Conservation (phyloP, 2,329 filamentous ascomycete genomes). For the Bipolaris cookei region DNA sequence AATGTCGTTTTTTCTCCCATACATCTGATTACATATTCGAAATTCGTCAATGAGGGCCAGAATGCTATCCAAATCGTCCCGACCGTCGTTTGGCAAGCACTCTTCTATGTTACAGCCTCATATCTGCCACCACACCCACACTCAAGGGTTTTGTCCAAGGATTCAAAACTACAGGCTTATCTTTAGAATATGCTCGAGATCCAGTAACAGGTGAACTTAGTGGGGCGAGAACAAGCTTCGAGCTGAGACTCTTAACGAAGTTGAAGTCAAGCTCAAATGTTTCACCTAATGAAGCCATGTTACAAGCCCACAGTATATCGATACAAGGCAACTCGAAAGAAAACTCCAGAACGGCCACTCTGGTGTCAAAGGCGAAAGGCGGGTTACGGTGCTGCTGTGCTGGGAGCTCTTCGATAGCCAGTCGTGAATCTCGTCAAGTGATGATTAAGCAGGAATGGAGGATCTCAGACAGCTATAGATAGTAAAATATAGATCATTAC, state of each 20-base stretch:
- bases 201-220: neutral
- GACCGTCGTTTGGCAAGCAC: constrained; percentile 11
- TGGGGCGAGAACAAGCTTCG: neutral
- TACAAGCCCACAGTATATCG: neutral
- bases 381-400: neutral
- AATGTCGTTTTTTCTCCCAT: constrained; percentile 10
- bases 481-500: neutral
- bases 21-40: constrained; percentile 3
- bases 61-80: constrained; percentile 8
- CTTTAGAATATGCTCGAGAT: constrained; percentile 3
- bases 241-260: neutral
- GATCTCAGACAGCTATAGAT: neutral
- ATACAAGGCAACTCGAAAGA: neutral
- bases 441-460: constrained; percentile 8
- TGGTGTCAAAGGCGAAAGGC: neutral
- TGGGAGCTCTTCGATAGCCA: constrained; percentile 9
- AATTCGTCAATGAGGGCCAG: neutral
- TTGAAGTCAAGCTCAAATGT: neutral
- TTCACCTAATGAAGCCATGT: neutral
- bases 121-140: constrained; percentile 12
- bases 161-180: constrained; percentile 9
- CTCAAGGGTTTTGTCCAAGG: constrained; percentile 8
- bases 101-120: constrained; percentile 9
- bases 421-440: constrained; percentile 7
- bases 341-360: neutral